These are phyloP conservation scores for Rosa persica DNA, from an alignment of 306 rosid species.

Conservation along the genomic window DNA sequence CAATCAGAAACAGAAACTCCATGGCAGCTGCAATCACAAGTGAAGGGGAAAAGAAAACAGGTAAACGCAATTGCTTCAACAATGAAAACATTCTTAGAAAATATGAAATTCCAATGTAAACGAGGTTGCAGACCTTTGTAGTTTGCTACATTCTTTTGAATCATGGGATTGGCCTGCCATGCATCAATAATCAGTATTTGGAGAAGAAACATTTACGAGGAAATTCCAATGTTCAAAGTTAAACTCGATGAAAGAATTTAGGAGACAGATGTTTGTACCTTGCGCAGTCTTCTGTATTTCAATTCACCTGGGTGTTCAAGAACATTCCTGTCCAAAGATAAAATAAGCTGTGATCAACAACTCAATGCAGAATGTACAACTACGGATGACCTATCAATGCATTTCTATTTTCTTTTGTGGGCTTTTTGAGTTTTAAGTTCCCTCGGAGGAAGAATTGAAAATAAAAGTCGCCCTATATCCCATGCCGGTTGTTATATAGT, in stretches of 20 bases:
- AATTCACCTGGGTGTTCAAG: conserved; percentile 77
- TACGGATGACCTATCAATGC: background rate
- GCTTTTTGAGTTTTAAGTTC: background rate
- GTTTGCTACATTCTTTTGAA: conserved; percentile 59
- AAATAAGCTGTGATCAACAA: conserved; percentile 6
- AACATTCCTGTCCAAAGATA: conserved; percentile 59
- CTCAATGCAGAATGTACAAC: conserved; percentile 20
- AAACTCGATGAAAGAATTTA: background rate
- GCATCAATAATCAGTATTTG: conserved; percentile 21
- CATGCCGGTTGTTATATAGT: background rate
- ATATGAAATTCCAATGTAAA: conserved; percentile 13
- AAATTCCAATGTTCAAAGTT: conserved; percentile 1
- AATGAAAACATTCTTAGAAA: conserved; percentile 11
- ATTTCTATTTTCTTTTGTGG: background rate
- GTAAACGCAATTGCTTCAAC: background rate
- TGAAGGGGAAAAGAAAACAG: background rate
- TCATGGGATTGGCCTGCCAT: conserved; percentile 79
- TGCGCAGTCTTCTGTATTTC: conserved; percentile 70
- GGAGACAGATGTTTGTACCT: conserved; percentile 43
- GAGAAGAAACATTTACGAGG: background rate
- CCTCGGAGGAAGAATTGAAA: background rate
- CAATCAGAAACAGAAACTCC: conserved; percentile 66
- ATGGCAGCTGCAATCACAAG: conserved; percentile 63
- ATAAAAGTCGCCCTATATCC: background rate
- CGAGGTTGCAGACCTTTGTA: conserved; percentile 59